These are phyloP conservation scores for Penicillium expansum DNA, from an alignment of 2,329 filamentous ascomycete genomes.

Conservation along the genomic window DNA sequence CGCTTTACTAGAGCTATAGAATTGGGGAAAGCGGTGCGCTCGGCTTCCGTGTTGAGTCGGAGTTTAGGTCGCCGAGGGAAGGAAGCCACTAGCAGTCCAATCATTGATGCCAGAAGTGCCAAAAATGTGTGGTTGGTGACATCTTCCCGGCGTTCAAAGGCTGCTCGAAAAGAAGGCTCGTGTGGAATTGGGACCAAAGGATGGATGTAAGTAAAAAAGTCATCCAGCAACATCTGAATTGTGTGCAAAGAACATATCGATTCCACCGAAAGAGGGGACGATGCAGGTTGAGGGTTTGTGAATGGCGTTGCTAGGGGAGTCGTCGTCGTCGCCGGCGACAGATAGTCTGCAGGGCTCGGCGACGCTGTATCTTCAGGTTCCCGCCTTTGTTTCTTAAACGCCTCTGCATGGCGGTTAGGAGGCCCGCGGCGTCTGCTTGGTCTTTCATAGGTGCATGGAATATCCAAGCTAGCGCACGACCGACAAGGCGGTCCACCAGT, in stretches of 20 bases:
- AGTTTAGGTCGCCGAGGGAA: slow-evolving; percentile 46
- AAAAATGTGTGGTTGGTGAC: slow-evolving; percentile 42
- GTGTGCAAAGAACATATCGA: slow-evolving; percentile 45
- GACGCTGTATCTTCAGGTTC: slow-evolving; percentile 41
- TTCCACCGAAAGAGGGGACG: slow-evolving; percentile 50
- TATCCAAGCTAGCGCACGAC: slow-evolving; percentile 63
- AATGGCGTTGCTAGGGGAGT: slow-evolving; percentile 28
- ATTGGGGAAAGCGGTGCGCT: slow-evolving; percentile 41
- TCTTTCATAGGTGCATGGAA: slow-evolving; percentile 65
- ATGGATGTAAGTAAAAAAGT: slow-evolving; percentile 50
- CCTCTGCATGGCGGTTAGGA: slow-evolving; percentile 65
- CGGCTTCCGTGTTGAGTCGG: slow-evolving; percentile 39
- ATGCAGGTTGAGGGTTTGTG: slow-evolving; percentile 32
- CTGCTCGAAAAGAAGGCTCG: slow-evolving; percentile 46
- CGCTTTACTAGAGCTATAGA: slow-evolving; percentile 44
- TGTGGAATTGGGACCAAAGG: slow-evolving; percentile 48
- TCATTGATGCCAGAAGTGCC: slow-evolving; percentile 46
- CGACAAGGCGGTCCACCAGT: slow-evolving; percentile 64
- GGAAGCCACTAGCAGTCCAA: slow-evolving; percentile 45
- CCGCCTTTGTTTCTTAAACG: slow-evolving; percentile 60
- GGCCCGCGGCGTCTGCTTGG: slow-evolving; percentile 63
- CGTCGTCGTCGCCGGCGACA: slow-evolving; percentile 36
- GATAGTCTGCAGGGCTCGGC: slow-evolving; percentile 39
- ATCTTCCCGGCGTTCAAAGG: slow-evolving; percentile 45
- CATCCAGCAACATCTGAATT: slow-evolving; percentile 43